Percentiles rank a stretch among this genome's conserved stretches.
These are phyloP conservation scores for Rhinocladiella mackenziei DNA, from an alignment of 2,329 filamentous ascomycete genomes.

Conservation along the genomic window DNA sequence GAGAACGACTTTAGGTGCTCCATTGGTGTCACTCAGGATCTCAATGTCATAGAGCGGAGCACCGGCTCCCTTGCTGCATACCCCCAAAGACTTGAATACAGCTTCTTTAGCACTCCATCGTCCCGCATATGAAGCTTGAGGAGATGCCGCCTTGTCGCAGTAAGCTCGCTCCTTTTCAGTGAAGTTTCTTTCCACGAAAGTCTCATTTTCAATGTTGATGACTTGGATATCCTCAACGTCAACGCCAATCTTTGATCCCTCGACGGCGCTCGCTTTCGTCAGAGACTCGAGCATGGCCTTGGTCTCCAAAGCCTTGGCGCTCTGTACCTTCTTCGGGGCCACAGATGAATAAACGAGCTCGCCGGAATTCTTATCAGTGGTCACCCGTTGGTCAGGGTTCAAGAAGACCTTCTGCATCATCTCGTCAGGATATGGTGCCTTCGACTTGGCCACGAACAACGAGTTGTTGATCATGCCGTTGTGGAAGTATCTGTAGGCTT, in stretches of 20 bases:
- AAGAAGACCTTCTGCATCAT: constrained; percentile 85
- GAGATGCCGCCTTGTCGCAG: constrained; percentile 72
- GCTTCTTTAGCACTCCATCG: constrained; percentile 98
- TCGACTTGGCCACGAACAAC: constrained; percentile 91
- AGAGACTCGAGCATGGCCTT: constrained; percentile 73
- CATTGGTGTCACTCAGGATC: constrained; percentile 73
- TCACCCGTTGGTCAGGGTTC: constrained; percentile 86
- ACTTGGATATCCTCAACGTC: constrained; percentile 86
- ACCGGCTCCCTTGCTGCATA: constrained; percentile 79
- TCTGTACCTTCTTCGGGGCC: constrained; percentile 61
- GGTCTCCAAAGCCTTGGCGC: constrained; percentile 60
- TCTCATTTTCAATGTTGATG: constrained; percentile 90
- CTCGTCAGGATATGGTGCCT: constrained; percentile 83
- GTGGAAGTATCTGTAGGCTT: constrained; percentile 97
- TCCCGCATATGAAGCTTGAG: constrained; percentile 87
- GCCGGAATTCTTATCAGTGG: constrained; percentile 78
- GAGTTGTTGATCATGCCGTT: constrained; percentile 97
- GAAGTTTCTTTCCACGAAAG: constrained; percentile 93
- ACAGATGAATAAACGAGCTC: constrained; percentile 69
- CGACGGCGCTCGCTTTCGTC: constrained; percentile 58
- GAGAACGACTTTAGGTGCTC: constrained; percentile 82
- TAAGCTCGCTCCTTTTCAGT: constrained; percentile 79
- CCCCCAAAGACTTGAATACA: constrained; percentile 94
- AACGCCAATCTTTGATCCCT: constrained; percentile 79
- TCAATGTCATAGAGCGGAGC: constrained; percentile 93